Conservation (phyloP, 352 stramenopile species). For the Pythium chondricola region DNA sequence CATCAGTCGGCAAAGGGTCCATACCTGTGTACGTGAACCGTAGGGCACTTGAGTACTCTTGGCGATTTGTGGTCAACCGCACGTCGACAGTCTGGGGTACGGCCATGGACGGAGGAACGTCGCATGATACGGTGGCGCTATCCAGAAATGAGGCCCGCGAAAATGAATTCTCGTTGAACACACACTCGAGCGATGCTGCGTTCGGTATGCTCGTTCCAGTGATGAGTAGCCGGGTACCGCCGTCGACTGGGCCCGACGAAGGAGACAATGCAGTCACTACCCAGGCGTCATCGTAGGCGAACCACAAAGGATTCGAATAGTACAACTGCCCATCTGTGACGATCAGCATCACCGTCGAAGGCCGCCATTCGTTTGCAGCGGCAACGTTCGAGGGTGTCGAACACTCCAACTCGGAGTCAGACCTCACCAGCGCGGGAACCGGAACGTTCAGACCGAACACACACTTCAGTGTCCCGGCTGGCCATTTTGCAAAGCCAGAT, state of each 20-base stretch:
- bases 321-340: slow-evolving; percentile 44
- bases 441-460: slow-evolving; percentile 43
- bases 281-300: slow-evolving; percentile 41
- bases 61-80: slow-evolving; percentile 42
- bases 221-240: slow-evolving; percentile 31
- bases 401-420: slow-evolving; percentile 37
- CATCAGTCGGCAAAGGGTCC: background rate
- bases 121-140: slow-evolving; percentile 2
- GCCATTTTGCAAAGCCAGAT: slow-evolving; percentile 28
- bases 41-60: slow-evolving; percentile 40
- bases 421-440: slow-evolving; percentile 24
- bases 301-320: slow-evolving; percentile 57
- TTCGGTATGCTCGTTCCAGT: slow-evolving; percentile 13
- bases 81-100: slow-evolving; percentile 20
- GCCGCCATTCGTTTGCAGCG: slow-evolving; percentile 13
- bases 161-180: slow-evolving; percentile 6
- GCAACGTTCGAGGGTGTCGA: slow-evolving; percentile 24
- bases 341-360: slow-evolving; percentile 35
- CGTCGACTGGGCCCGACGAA: slow-evolving; percentile 21
- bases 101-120: background rate
- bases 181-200: slow-evolving; percentile 10
- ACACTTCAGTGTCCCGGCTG: slow-evolving; percentile 29
- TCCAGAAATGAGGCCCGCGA: slow-evolving; percentile 6
- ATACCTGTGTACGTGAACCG: slow-evolving; percentile 48
- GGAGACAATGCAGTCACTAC: slow-evolving; percentile 20